These are phyloP conservation scores for Angophora floribunda DNA, from an alignment of 345 rosid genomes.

Conservation along the genomic window DNA sequence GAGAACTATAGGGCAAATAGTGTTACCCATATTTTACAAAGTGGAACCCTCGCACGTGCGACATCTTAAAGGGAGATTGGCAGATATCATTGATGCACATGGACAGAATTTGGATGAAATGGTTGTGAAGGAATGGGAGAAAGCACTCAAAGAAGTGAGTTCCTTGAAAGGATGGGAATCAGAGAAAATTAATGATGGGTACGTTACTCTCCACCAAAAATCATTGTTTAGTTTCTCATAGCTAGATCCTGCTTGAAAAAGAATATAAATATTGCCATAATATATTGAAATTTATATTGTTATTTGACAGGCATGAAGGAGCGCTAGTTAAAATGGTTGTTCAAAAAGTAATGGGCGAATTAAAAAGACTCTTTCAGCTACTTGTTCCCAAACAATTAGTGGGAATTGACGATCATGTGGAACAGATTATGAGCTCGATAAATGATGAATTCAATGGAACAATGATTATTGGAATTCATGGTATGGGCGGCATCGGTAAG, in stretches of 20 bases:
- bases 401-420: background rate
- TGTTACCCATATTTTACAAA: background rate
- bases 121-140: background rate
- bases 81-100: background rate
- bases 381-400: background rate
- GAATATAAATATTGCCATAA: background rate
- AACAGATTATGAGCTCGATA: background rate
- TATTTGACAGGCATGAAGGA: background rate
- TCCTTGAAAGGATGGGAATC: background rate
- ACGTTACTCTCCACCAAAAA: background rate
- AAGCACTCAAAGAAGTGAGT: background rate
- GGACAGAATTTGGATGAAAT: background rate
- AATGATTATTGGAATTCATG: background rate
- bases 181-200: background rate
- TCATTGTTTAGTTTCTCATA: background rate
- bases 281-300: background rate
- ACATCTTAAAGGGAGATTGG: background rate
- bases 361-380: background rate
- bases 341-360: background rate
- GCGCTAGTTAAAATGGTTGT: background rate
- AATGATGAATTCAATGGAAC: rapidly evolving
- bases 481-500: background rate
- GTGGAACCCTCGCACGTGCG: background rate
- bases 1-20: background rate
- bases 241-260: too few relatives aligned